phyloP scores from a whole-genome alignment of 352 stramenopile genomes.

The Pythium biforme region DNA sequence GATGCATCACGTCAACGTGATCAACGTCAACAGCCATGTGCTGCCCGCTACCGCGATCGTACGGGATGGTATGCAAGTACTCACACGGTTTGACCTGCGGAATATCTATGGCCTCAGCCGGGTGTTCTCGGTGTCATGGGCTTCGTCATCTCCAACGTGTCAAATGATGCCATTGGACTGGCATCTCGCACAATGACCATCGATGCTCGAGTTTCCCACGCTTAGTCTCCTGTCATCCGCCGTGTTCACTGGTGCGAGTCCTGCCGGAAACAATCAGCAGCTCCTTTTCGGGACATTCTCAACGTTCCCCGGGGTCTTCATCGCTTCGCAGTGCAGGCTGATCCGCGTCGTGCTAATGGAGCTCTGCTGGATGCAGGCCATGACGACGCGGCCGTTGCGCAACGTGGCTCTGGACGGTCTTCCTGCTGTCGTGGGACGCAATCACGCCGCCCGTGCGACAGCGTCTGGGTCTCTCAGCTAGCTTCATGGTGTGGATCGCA shows the following conservation, averaged over 20 bases:
- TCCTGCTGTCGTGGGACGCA: neutral
- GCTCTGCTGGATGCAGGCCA: neutral
- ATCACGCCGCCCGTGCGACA: neutral
- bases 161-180: neutral
- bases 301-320: slow-evolving; percentile 1
- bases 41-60: neutral
- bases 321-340: neutral
- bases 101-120: neutral
- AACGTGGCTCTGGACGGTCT: neutral
- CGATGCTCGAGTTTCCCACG: no score
- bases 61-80: neutral
- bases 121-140: neutral
- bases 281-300: neutral
- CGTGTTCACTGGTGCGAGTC: neutral
- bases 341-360: neutral
- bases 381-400: neutral
- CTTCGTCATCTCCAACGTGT: neutral
- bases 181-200: neutral
- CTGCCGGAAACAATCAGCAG: neutral
- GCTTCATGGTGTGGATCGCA: neutral
- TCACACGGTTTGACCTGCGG: neutral
- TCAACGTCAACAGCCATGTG: neutral
- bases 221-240: neutral
- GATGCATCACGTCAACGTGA: neutral
- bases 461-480: neutral